Base-by-base conservation (phyloP, 1,139 yeast genomes). In the Wickerhamomyces sp. region DNA sequence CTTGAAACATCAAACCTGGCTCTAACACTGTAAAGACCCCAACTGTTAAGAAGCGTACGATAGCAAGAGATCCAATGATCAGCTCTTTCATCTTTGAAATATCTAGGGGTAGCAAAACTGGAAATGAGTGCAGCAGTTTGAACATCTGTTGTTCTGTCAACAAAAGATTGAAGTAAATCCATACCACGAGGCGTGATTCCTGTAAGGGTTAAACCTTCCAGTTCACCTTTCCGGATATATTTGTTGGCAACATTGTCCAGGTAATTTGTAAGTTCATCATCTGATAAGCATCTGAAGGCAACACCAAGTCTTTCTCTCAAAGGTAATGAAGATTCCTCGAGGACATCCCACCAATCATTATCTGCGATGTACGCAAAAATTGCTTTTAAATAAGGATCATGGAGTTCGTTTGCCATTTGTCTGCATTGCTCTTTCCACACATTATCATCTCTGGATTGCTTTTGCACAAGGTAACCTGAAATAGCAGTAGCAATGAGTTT, bases 351-450 rank as follows among this genome's bases (percentile, higher is more conserved):
- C 97, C 97, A 92, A 48, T 90, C 95, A 38, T 88, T 86, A 56
- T 92, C 97, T 0, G 97, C 89, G 41, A 92, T 83, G 52, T 81
- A 92, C 0, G 97, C 96, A 68, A 92, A 92, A 2, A 90, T 86
- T 0, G 95, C 96, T 31, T 97, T 65, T 45, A 92, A 65, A 57
- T 92, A 92, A 0, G 97, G 97, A 55, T 87, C 84, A 15, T 85
- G 95, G 40, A 92, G 67, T 49, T 88, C 97, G 19, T 87, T 75
- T 0, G 97, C 88, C 74, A 92, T 76, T 45, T 74, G 75, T 35
- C 96, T 78, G 56, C 97, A 92, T 57, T 88, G 95, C 43, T 89
- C 96, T 54, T 87, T 81, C 97, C 97, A 92, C 0, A 90, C 78
- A 58, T 87, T 84, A 55, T 88, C 89, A n/a, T 65, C 67, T 2